Conservation (phyloP, 805 yeast species). For the Wickerhamiella bombiphila region DNA sequence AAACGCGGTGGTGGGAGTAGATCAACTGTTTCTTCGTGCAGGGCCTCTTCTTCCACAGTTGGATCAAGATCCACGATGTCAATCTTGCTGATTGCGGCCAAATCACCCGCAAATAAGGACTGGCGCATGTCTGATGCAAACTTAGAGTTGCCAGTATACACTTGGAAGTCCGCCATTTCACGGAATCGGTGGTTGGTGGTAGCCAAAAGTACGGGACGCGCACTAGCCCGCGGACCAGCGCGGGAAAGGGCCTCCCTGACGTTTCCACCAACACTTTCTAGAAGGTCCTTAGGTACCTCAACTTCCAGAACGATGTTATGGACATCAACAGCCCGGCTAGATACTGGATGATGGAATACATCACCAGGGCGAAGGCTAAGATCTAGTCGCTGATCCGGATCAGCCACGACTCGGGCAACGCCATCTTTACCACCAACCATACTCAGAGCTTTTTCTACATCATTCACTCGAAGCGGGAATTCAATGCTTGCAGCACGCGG, state of each 20-base stretch:
- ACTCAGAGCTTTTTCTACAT: conserved; percentile 28
- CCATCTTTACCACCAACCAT: conserved; percentile 37
- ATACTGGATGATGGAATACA: conserved; percentile 36
- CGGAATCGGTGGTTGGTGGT: conserved; percentile 62
- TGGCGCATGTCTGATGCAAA: conserved; percentile 30
- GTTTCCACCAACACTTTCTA: conserved; percentile 25
- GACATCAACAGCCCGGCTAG: conserved; percentile 19
- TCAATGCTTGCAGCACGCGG: conserved; percentile 33
- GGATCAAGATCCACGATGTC: conserved; percentile 16
- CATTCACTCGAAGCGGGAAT: conserved; percentile 54
- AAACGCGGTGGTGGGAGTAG: conserved; percentile 80
- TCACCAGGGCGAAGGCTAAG: conserved; percentile 24
- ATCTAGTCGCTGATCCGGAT: conserved; percentile 22
- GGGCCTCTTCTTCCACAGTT: neutral
- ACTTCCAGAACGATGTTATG: conserved; percentile 24
- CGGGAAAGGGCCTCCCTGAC: conserved; percentile 46
- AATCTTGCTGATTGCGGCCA: conserved; percentile 29
- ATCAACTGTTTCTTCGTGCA: conserved; percentile 32
- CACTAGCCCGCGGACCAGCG: conserved; percentile 36
- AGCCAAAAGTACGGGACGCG: conserved; percentile 52
- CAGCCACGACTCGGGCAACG: conserved; percentile 25
- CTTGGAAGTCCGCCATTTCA: conserved; percentile 80
- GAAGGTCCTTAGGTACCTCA: conserved; percentile 19
- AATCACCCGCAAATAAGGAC: conserved; percentile 32
- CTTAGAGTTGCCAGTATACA: conserved; percentile 41